Evolutionary conservation across 768 basidiomycete species (phyloP), one percentile per base, ranked within the genome.

Genomic region (Thelephora aurantiotincta): DNA sequence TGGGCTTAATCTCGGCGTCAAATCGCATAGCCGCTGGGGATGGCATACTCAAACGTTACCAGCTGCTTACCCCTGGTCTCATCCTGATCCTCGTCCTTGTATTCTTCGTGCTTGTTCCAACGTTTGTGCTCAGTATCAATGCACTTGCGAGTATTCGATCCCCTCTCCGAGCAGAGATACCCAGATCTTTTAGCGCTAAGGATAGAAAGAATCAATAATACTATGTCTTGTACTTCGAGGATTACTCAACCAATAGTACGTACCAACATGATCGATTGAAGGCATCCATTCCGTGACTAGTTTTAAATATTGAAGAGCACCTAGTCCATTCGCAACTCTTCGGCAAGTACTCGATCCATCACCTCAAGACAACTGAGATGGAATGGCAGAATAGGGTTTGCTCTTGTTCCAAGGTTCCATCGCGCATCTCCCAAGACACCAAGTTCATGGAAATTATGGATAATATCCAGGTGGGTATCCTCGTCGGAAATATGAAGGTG

Each of bases 121-220:
- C 82, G 43, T 58, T 85, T 11, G 65, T 79, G 58, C 48, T 82
- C 35, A 80, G 80, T 23, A 70, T 88, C 46, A 68, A 63, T 18
- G 76, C 85, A 0, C 69, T 89, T 35, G 72, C 81, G 18, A 80
- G 80, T 54, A 85, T 89, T 50, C 82, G 87, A 59, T 79, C 74
- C 42, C 78, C 84, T 1, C 55, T 81, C 43, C 68, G 76, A 33
- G 70, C 72, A 34, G 81, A 82, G 49, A 63, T 70, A 7, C 77
- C 80, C 14, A 85, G 78, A 62, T 74, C 75, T 6, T 85, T 73
- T 57, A 77, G 64, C 56, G 78, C 82, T 5, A 67, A 69, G 44
- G 83, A 85, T 59, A 86, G 71, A 69, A 89, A 89, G 73, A 77
- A 67, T 53, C 83, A 88, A 68, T 87, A 71, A 57, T 48, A 16